Base-by-base conservation (phyloP, 306 rosid genomes). In the Inga oerstediana region DNA sequence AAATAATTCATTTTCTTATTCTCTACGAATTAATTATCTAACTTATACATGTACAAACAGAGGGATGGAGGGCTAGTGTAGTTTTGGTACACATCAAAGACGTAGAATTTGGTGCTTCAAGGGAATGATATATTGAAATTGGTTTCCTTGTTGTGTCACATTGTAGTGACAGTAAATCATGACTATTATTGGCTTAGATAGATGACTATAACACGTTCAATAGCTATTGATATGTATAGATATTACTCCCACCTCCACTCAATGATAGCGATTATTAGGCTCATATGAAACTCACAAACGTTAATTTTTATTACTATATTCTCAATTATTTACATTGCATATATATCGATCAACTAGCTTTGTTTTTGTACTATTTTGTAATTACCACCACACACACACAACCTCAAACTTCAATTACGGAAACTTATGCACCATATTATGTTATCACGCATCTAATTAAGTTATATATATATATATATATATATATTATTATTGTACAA, bases 91-190 rank as follows among this genome's bases (percentile, higher is more conserved):
- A 72, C 46, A 19, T 37, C 35, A 58, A 41, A 43, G 45, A 41
- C 27, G 51, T 35, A 39, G 77, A 70, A n/a, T 80, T 70, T 80
- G 64, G 64, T 84, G 76, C 76, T 78, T 83, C 51, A 62, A 64
- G 32, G 61, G 61, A 46, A 27, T 71, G 34, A 71, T 71, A 13
- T 44, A 61, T 73, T 67, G 56, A 27, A 43, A 54, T 74, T 32
- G 79, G 51, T 51, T 76, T 37, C 62, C 48, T 46, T 62, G 45
- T 83, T 61, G 56, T 67, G 68, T 74, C 62, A 65, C 52, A 43
- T 74, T 8, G 9, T 41, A 79, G 59, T 52, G 65, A 74, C 52
- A 65, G 76, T 6, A 46, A 67, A 14, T 65, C n/a, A 15, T 34
- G 3, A 27, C 61, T 24, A 35, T 37, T 61, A 19, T 59, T 61